Base-by-base conservation (phyloP, 2,329 filamentous ascomycete genomes). In the Clonostachys chloroleuca region DNA sequence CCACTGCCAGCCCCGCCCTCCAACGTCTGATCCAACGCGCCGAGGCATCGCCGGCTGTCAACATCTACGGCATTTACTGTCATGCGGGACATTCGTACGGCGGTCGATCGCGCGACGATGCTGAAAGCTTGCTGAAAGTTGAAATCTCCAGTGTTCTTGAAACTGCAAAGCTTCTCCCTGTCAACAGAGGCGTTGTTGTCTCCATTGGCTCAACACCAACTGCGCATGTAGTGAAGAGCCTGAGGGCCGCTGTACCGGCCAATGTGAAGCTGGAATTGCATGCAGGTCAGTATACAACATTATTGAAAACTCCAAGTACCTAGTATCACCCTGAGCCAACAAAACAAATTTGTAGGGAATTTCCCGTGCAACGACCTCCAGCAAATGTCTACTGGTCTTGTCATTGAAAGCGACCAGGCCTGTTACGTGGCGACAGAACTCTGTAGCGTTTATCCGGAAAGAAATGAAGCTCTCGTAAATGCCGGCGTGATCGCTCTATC, bases 81-180 rank as follows among this genome's bases (percentile, higher is more conserved):
- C 65, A 68, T 43, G 65, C 66, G 0, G 63, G 64, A 0, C 66
- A 68, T 43, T 68, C 66, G 4, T 68, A 69, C 48, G 58, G 53
- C 3, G 56, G 62, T 5, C 57, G 58, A 9, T 60, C 60, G 2
- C 55, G 54, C 2, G 50, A 56, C 2, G 62, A 66, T 12, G 66
- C 65, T 0, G 61, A 63, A 34, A 49, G 54, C 10, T 43, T 56
- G 2, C 53, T 68, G 6, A 46, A 58, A 8, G 43, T 58, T 12
- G 65, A 69, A 44, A 53, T 66, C 3, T 54, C 59, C 3, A 57
- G 58, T 3, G 62, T 64, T 3, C 43, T 65, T 9, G 47, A 53
- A 1, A 65, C 63, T 0, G 58, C 65, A 3, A 59, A 55, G 41
- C 52, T 66, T 8, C 52, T 64, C 1, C 52, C 57, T 2, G 48